Base-by-base conservation (phyloP, 768 basidiomycete species). In the Agrocybe praecox region DNA sequence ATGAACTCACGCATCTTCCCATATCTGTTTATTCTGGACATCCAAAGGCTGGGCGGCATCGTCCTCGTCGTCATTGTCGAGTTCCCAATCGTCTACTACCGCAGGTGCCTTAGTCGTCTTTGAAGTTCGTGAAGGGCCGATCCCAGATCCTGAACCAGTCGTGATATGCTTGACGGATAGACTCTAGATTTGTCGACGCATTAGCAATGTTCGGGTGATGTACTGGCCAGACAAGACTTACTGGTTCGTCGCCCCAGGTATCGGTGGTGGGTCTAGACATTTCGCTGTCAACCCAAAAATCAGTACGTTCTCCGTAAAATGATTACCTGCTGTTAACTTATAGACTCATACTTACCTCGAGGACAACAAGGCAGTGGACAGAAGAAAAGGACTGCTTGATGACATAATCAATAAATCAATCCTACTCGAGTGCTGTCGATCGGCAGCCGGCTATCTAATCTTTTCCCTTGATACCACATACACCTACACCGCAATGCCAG, bases 1-100 rank as follows among this genome's bases (percentile, higher is more conserved):
- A 34, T 58, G 22, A 32, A 77, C 88, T 73, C 66, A 90, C 89
- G 89, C 89, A 62, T 83, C 78, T 56, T 85, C 80, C 89, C 89
- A 91, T 50, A 90, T 74, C 52, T 73, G 77, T 65, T 76, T 80
- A 29, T 79, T 83, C 32, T 69, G 74, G 40, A 74, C 73, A 42
- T 79, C 80, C 0, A 60, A 48, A 6, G 58, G 56, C 19, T 46
- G 52, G 9, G 42, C 52, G 26, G 46, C 44, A 12, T 70, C 72
- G 8, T 67, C 69, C 14, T 76, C 75, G 9, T 80, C 83, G 0
- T 81, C 80, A 2, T 80, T 79, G 9, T 78, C 77, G 52, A 76
- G 71, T 52, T 88, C 87, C 87, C 87, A 88, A 63, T 84, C 83
- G 58, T 86, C 83, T 22, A 58, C 66, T 23, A 74, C 65, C 21